Evolutionary conservation across 2,329 filamentous ascomycete genomes (phyloP).

Genomic region (Alternaria sp.): DNA sequence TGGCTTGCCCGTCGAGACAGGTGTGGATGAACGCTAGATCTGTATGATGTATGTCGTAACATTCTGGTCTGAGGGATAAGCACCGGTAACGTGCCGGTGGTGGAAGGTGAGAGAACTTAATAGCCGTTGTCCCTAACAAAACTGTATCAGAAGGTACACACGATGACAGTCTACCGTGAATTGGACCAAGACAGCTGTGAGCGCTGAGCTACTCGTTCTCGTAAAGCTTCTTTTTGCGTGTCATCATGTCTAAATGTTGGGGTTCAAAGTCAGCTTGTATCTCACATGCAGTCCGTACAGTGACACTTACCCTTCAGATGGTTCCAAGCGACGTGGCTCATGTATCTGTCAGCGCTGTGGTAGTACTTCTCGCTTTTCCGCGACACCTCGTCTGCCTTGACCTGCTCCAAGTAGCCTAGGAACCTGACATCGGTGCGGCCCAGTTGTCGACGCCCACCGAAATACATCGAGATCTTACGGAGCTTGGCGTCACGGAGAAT

Average conservation of each 20-base stretch:
- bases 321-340: slow-evolving; percentile 41
- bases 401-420: slow-evolving; percentile 54
- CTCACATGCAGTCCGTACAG: background rate
- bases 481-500: slow-evolving; percentile 55
- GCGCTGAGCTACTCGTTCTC: slow-evolving; percentile 15
- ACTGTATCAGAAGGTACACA: background rate
- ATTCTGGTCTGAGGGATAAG: background rate
- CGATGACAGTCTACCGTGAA: background rate
- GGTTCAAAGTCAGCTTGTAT: background rate
- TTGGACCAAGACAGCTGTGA: background rate
- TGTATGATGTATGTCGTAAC: background rate
- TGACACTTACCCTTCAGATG: slow-evolving; percentile 34
- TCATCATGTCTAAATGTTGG: slow-evolving; percentile 38
- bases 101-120: background rate
- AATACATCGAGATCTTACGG: slow-evolving; percentile 54
- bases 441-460: slow-evolving; percentile 53
- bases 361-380: slow-evolving; percentile 24
- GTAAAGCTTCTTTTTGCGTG: slow-evolving; percentile 50
- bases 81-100: background rate
- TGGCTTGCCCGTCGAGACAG: background rate
- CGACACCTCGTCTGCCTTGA: slow-evolving; percentile 56
- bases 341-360: slow-evolving; percentile 41
- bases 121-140: background rate
- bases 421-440: slow-evolving; percentile 53
- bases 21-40: background rate